These are phyloP conservation scores for Colletotrichum echinochloae DNA, from an alignment of 2,329 filamentous ascomycete genomes.

Conservation along the genomic window DNA sequence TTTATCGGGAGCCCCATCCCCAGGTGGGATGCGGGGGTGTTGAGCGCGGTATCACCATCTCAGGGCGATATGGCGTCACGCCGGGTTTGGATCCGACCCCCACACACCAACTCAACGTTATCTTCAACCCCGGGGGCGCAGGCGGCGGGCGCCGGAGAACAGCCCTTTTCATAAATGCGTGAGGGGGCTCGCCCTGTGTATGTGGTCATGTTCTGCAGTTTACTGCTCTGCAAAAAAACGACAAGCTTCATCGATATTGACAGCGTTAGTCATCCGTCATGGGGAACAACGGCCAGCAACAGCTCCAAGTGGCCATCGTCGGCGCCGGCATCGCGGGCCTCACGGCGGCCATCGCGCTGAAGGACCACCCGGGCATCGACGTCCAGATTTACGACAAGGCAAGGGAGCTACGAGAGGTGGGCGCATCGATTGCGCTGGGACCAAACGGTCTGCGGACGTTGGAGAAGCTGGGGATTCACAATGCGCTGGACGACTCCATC, in stretches of 20 bases:
- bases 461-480: conserved; percentile 61
- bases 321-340: conserved; percentile 65
- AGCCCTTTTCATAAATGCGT: conserved; percentile 19
- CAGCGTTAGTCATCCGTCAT: not conserved
- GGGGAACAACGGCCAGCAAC: conserved; percentile 5
- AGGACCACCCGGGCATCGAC: conserved; percentile 54
- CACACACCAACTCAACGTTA: conserved; percentile 18
- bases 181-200: not conserved
- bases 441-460: conserved; percentile 66
- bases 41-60: conserved; percentile 33
- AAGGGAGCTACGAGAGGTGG: conserved; percentile 58
- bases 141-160: not conserved
- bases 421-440: conserved; percentile 62
- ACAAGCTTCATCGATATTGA: not conserved
- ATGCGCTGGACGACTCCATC: conserved; percentile 56
- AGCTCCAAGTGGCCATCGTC: conserved; percentile 58
- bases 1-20: conserved; percentile 6
- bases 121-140: conserved; percentile 20
- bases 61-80: conserved; percentile 35
- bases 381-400: conserved; percentile 64
- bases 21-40: conserved; percentile 30
- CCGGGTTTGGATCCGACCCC: conserved; percentile 39
- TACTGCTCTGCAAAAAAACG: not conserved
- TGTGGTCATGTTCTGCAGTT: not conserved
- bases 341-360: conserved; percentile 59